Evolutionary conservation across 768 basidiomycete species (phyloP).

Genomic region (Porphyrellus cyaneotinctus): DNA sequence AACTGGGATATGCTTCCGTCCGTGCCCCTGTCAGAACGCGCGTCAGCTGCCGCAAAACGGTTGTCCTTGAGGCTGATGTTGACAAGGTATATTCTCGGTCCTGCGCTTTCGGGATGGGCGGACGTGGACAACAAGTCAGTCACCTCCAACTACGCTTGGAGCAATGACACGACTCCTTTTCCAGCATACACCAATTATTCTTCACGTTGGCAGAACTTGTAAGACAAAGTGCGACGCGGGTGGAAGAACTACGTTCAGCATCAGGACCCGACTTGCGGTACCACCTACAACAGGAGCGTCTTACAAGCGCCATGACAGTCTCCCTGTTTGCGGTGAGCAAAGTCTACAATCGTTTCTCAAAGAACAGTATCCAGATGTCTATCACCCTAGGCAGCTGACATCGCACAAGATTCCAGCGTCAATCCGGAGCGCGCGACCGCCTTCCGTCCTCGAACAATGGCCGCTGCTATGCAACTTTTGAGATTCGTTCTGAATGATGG

Average conservation of each 20-base stretch:
- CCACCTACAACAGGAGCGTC: slow-evolving; percentile 26
- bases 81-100: slow-evolving; percentile 50
- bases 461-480: slow-evolving; percentile 43
- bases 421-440: slow-evolving; percentile 2
- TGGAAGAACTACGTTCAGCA: slow-evolving; percentile 8
- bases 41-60: slow-evolving; percentile 60
- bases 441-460: slow-evolving; percentile 47
- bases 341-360: background rate
- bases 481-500: slow-evolving; percentile 35
- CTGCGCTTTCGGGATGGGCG: slow-evolving; percentile 28
- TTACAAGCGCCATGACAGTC: slow-evolving; percentile 34
- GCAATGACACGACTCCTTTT: background rate
- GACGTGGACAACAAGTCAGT: slow-evolving; percentile 22
- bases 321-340: slow-evolving; percentile 35
- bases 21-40: slow-evolving; percentile 43
- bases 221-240: slow-evolving; percentile 15
- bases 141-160: background rate
- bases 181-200: slow-evolving; percentile 12
- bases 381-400: slow-evolving; percentile 22
- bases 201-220: slow-evolving; percentile 20
- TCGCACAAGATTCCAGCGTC: slow-evolving; percentile 1
- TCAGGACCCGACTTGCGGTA: slow-evolving; percentile 4
- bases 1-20: slow-evolving; percentile 47
- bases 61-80: slow-evolving; percentile 55
- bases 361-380: background rate